phyloP scores from a whole-genome alignment of 345 rosid species.

The Eucalyptus curtisii region DNA sequence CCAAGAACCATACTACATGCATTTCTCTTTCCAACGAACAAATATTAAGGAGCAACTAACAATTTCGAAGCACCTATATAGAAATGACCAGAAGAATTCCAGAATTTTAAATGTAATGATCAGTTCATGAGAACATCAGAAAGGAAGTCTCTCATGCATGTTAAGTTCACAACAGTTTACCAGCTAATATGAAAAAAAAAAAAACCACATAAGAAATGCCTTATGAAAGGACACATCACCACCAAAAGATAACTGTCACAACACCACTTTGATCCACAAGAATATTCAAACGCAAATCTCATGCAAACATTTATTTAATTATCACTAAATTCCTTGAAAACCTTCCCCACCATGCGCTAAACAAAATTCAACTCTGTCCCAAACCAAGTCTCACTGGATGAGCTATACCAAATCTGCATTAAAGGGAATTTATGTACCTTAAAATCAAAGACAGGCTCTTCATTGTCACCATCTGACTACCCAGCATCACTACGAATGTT shows the following conservation, averaged over 20 bases:
- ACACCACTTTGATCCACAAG: neutral
- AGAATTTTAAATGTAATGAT: neutral
- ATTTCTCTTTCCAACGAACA: neutral
- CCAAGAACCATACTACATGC: no score
- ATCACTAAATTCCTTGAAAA: neutral
- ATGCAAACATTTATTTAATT: neutral
- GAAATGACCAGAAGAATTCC: neutral
- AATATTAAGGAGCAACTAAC: neutral
- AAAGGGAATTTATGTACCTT: slow-evolving; percentile 13
- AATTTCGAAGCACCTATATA: neutral
- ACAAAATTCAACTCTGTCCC: no score
- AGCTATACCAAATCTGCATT: neutral
- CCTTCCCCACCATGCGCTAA: neutral
- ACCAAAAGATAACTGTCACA: neutral
- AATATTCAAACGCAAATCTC: neutral
- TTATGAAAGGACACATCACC: neutral
- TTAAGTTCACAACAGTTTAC: neutral
- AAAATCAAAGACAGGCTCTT: slow-evolving; percentile 55
- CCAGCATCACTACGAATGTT: slow-evolving; percentile 37
- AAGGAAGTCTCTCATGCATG: neutral
- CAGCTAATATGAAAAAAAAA: neutral
- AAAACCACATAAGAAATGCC: neutral
- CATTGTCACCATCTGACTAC: slow-evolving; percentile 62
- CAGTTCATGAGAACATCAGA: neutral
- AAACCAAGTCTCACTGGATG: neutral